Conservation (phyloP, 2,329 filamentous ascomycete genomes). For the Aureobasidium zeae region DNA sequence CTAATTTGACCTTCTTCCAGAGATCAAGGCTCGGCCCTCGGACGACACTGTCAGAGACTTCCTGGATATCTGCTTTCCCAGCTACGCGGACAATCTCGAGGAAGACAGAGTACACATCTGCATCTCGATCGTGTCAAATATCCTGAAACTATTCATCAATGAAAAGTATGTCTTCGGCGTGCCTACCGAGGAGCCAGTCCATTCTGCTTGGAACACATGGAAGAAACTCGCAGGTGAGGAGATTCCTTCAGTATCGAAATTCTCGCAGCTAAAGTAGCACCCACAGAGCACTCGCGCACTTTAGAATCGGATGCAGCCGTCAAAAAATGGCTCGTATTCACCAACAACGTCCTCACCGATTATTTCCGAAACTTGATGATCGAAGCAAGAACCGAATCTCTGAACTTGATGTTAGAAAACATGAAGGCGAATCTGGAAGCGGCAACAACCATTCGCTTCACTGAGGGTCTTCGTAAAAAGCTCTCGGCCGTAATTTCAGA, state of each 20-base stretch:
- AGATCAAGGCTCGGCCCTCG: neutral
- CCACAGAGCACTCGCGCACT: too few relatives aligned
- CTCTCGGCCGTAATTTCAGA: neutral
- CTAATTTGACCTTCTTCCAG: too few relatives aligned
- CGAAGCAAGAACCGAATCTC: neutral
- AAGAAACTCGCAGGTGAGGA: neutral
- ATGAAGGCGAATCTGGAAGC: neutral
- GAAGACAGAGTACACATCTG: slow-evolving; percentile 1
- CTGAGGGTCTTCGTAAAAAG: neutral
- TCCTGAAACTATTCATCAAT: neutral
- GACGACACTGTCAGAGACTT: neutral
- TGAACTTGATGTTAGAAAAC: neutral
- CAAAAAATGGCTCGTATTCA: slow-evolving; percentile 1
- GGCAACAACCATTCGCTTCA: neutral
- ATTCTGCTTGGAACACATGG: neutral
- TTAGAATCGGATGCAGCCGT: neutral
- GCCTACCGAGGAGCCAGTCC: neutral
- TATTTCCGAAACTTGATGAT: neutral
- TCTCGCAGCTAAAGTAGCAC: too few relatives aligned
- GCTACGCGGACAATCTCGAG: neutral
- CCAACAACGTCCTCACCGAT: neutral
- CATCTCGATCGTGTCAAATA: neutral
- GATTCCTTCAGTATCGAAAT: too few relatives aligned
- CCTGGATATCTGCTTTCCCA: neutral
- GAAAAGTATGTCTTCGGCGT: neutral